These are phyloP conservation scores for Neofusicoccum umdonicola DNA, from an alignment of 2,329 filamentous ascomycete species.

Conservation along the genomic window DNA sequence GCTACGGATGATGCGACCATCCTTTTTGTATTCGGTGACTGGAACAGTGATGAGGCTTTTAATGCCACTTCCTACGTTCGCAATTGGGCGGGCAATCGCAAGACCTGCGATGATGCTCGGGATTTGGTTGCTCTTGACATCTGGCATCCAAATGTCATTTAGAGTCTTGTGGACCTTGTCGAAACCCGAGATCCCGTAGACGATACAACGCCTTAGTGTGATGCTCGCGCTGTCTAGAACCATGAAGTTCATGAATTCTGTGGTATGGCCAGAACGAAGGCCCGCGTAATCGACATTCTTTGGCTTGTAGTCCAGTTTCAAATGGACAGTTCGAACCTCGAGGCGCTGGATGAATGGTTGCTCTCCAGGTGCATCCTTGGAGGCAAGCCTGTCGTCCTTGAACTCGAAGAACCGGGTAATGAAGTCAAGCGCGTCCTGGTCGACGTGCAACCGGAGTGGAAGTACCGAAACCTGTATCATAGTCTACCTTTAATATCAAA, in stretches of 20 bases:
- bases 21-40: conserved; percentile 88
- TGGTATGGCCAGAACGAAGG: conserved; percentile 87
- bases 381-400: conserved; percentile 68
- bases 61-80: conserved; percentile 86
- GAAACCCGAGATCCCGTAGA: conserved; percentile 89
- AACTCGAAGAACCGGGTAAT: conserved; percentile 98
- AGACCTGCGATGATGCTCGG: conserved; percentile 84
- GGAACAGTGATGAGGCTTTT: conserved; percentile 85
- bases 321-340: conserved; percentile 77
- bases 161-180: conserved; percentile 85
- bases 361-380: conserved; percentile 48
- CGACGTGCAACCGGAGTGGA: conserved; percentile 86
- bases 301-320: conserved; percentile 95
- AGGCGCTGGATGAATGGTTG: conserved; percentile 84
- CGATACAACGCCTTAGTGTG: conserved; percentile 80
- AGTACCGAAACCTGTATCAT: conserved; percentile 60
- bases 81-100: conserved; percentile 83
- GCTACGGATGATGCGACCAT: conserved; percentile 86
- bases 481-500: conserved; percentile 16
- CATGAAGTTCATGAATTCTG: conserved; percentile 98
- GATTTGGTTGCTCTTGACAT: conserved; percentile 85
- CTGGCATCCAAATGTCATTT: conserved; percentile 95
- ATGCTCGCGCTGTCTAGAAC: conserved; percentile 86
- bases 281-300: conserved; percentile 96
- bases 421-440: conserved; percentile 96